Evolutionary conservation across 164 flowering plant genomes (phyloP).

Genomic region (Dillenia turbinata): DNA sequence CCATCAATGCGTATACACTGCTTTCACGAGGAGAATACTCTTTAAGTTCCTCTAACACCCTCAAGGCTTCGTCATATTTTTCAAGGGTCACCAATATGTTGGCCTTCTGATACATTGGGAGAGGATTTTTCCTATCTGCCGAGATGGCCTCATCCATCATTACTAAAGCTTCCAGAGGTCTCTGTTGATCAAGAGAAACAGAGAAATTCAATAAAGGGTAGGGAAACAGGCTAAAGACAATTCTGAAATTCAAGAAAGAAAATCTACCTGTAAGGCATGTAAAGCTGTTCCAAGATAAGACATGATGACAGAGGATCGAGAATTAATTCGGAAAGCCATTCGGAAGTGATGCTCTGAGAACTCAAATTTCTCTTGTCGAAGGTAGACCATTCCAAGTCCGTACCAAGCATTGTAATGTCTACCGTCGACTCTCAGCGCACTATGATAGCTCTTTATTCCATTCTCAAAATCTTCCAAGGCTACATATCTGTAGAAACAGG

Average conservation of each 20-base stretch:
- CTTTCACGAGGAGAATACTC: constrained; percentile 89
- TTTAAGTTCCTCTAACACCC: constrained; percentile 85
- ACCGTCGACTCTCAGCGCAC: constrained; percentile 73
- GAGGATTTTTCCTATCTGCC: constrained; percentile 92
- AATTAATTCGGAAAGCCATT: constrained; percentile 81
- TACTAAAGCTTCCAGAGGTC: constrained; percentile 71
- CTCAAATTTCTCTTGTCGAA: constrained; percentile 92
- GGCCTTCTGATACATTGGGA: constrained; percentile 96
- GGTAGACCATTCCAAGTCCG: constrained; percentile 94
- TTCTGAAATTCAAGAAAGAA: not conserved
- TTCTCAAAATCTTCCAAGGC: constrained; percentile 93
- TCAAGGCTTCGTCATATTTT: constrained; percentile 68
- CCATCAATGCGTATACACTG: constrained; percentile 98
- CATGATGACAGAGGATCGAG: constrained; percentile 93
- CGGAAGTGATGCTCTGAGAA: constrained; percentile 94
- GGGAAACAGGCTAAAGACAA: not conserved
- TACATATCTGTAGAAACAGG: constrained; percentile 49
- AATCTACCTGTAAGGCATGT: constrained; percentile 71
- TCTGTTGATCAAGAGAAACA: constrained; percentile 38
- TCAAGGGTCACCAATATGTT: constrained; percentile 74
- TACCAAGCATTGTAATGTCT: constrained; percentile 97
- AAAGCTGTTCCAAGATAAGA: constrained; percentile 94
- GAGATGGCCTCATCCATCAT: constrained; percentile 85
- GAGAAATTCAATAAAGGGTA: not conserved
- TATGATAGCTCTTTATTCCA: constrained; percentile 87